Evolutionary conservation across 805 yeast species (phyloP), one percentile per base, ranked within the genome.

Genomic region (Hanseniaspora lindneri): DNA sequence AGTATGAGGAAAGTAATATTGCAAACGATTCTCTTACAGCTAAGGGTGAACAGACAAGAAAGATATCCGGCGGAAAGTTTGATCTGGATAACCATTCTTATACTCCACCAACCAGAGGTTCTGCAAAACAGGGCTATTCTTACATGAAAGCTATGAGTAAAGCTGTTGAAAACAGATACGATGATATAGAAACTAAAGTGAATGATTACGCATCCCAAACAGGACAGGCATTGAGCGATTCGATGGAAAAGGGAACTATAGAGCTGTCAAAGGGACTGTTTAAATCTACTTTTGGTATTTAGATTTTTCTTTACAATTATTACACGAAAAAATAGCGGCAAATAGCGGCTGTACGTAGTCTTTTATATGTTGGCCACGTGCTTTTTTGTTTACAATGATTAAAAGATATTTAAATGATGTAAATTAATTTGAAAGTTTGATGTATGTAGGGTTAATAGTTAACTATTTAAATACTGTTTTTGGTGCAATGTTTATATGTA

Each of bases 171-270:
- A 66, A 68, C 29, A 77, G 79, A 0, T 59, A 75, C 48, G 80
- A 77, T 41, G 55, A 65, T 2, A 58, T 76, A 16, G 83, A 77
- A 55, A 79, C 74, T 48, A 64, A 71, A 9, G 59, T 77, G 44
- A 74, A 76, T 57, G 77, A 75, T 20, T 77, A 75, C 53, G 83
- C 83, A 6, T 72, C 68, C 39, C 68, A 65, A 23, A 64, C 77
- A 25, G 71, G 75, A 51, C 79, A 77, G 53, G 61, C 72, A 14
- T 65, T 79, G 67, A 72, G 66, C 52, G 80, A 75, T 13, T 60
- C 74, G 1, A 60, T 74, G 39, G 77, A 73, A 36, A 66, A 67
- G 11, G 72, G 70, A 13, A 74, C 77, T 53, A 72, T 67, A 40
- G 70, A 72, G 30, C 54, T 77, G 50, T 71, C 77, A 51, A 67